Evolutionary conservation across 139 green algal genomes (phyloP).

Genomic region (Mychonastes homosphaera): DNA sequence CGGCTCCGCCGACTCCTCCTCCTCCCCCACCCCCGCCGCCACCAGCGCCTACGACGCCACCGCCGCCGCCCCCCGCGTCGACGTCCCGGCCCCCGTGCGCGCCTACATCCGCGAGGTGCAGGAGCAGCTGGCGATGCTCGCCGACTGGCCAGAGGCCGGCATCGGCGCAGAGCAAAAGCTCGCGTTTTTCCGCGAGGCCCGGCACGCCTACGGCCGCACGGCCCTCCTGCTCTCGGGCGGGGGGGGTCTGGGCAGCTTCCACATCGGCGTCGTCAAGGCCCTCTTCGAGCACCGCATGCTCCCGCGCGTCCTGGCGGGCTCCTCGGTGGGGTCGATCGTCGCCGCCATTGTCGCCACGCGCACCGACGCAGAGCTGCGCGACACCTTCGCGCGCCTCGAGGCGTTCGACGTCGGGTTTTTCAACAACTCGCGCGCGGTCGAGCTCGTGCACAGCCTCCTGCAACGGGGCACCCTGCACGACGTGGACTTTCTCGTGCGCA

Average conservation of each 20-base stretch:
- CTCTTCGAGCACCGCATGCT: conserved; percentile 84
- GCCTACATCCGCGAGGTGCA: conserved; percentile 89
- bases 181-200: conserved; percentile 78
- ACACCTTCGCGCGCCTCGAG: conserved; percentile 35
- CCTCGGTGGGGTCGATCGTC: conserved; percentile 79
- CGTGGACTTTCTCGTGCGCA: conserved; percentile 32
- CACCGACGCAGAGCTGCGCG: conserved; percentile 62
- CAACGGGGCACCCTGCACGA: conserved; percentile 57
- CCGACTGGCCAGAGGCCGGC: conserved; percentile 27
- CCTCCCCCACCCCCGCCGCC: conserved; percentile 45
- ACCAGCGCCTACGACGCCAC: conserved; percentile 69
- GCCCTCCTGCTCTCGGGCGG: conserved; percentile 90
- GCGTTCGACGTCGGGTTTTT: conserved; percentile 78
- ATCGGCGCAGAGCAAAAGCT: conserved; percentile 65
- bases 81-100: conserved; percentile 70
- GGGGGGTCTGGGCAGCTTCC: conserved; percentile 85
- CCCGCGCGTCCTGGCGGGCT: conserved; percentile 83
- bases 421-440: conserved; percentile 52
- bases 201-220: conserved; percentile 91
- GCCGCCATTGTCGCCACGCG: conserved; percentile 55
- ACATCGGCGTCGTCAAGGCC: conserved; percentile 84
- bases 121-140: conserved; percentile 20
- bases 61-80: conserved; percentile 60
- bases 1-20: not conserved
- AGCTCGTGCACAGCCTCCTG: conserved; percentile 56